Evolutionary conservation across 331 rosid species (phyloP), one percentile per base, ranked within the genome.

Genomic region (Malus hybrid): DNA sequence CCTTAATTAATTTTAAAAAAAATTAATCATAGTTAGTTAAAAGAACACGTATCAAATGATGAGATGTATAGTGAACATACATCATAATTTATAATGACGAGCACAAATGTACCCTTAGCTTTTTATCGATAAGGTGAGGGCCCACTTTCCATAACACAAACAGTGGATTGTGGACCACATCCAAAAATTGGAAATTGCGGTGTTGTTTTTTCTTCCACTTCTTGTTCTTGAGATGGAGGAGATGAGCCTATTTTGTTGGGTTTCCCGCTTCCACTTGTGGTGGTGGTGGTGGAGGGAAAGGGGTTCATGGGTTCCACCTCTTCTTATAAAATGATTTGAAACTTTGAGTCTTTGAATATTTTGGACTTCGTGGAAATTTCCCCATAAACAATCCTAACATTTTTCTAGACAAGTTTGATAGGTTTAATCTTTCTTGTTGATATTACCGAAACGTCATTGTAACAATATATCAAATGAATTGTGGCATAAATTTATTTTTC

Each of bases 21-120:
- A 0, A 42, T 10, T 39, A 42, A 42, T 0, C 5, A 42, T 42
- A 42, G 0, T 42, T 42, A 42, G 0, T 42, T 10, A 0, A 42
- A 42, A 10, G 0, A 0, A 42, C 13, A 42, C 46, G 4, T 42
- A 0, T 10, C 1, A 10, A 0, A 39, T 3, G 0, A 39, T 39
- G 4, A 42, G 11, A 1, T 1, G 4, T 42, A 42, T 0, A 2
- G 0, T 42, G 0, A 10, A 0, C 1, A 39, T 39, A 3, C 4
- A 2, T 39, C 1, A 39, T 39, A 39, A 10, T 39, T 39, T 3
- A 2, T 39, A 0, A 0, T 39, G 4, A 0, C 0, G 46, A 39
- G 13, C 46, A 39, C 0, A 39, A 2, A 39, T 2, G 4, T 0
- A 36, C 0, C 44, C 1, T 36, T 36, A 36, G 2, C 1, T 8